phyloP scores from a whole-genome alignment of 345 rosid genomes.

The Limnanthes douglasii region DNA sequence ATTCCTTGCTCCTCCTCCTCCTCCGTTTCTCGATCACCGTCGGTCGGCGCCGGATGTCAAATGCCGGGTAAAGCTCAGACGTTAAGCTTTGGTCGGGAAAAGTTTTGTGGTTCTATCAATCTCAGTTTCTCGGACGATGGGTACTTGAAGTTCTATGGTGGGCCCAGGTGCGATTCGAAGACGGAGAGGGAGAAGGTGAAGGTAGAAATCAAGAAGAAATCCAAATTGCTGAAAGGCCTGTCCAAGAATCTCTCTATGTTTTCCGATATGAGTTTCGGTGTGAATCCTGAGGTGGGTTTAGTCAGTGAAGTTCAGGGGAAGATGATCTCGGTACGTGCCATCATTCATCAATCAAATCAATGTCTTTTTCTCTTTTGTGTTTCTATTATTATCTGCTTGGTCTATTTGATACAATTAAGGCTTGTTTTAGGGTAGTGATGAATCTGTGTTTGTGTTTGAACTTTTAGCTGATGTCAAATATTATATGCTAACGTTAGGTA shows the following conservation, averaged over 20 bases:
- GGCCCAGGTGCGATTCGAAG: conserved; percentile 6
- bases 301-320: conserved; percentile 22
- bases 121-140: conserved; percentile 24
- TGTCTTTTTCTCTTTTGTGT: background rate
- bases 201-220: conserved; percentile 27
- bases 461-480: too few species aligned
- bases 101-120: conserved; percentile 5
- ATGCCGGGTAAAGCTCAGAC: conserved; percentile 3
- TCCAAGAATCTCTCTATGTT: conserved; percentile 26
- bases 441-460: too few species aligned
- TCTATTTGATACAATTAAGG: too few species aligned
- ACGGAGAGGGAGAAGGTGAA: conserved; percentile 16
- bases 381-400: background rate
- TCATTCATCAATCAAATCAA: background rate
- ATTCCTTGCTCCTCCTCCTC: conserved; percentile 10
- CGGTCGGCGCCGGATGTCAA: conserved; percentile 3
- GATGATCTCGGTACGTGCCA: conserved; percentile 30
- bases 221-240: conserved; percentile 27
- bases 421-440: too few species aligned
- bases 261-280: conserved; percentile 20
- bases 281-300: conserved; percentile 13
- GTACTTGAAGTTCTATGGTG: conserved; percentile 21
- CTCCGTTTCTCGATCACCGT: conserved; percentile 4
- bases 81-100: conserved; percentile 1
- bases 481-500: too few species aligned